Evolutionary conservation across 495 filamentous ascomycete species (phyloP), one percentile per base, ranked within the genome.

Genomic region (Penicillium paxilli): DNA sequence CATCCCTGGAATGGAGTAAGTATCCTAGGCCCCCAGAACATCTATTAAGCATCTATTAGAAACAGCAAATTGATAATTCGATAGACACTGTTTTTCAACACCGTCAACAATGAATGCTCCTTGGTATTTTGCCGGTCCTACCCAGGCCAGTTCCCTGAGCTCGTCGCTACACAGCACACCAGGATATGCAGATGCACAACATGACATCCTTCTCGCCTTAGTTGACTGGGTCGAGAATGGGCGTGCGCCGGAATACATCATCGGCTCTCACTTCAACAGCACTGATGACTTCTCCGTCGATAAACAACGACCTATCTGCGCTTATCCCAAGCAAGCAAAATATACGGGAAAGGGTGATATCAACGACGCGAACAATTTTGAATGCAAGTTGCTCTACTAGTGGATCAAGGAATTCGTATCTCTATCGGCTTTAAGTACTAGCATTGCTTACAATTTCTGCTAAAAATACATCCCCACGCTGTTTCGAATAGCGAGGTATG

Each of bases 221-320:
- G 70, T 82, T 64, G 56, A 59, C 2, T 86, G 82, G 82, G 78
- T 81, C 3, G 82, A 84, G 63, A 55, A 68, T 9, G 75, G 66
- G 0, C 60, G 37, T 23, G 60, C 64, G 9, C 74, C 78, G 0
- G 67, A 72, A 10, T 47, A 63, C 25, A 44, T 81, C 28, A 63
- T 79, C 4, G 77, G 74, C 12, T 80, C 78, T 30, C 70, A 70
- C 9, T 81, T 65, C 57, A n/a, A n/a, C n/a, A n/a, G n/a, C n/a
- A 66, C 60, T 20, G 65, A 70, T 45, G 70, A 67, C 37, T 26
- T 52, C 10, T 56, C 66, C 16, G 59, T 5, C 70, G 45, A 55
- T 65, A 12, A 76, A 71, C 77, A 80, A 61, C 53, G 77, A 25
- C 74, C 71, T 7, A 37, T 80, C 5, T 82, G 79, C 51, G 57